A percentile compares a stretch with the other conserved stretches of the same genome.
phyloP scores from a whole-genome alignment of 768 basidiomycete species.

The Hygrocybe coccinea region DNA sequence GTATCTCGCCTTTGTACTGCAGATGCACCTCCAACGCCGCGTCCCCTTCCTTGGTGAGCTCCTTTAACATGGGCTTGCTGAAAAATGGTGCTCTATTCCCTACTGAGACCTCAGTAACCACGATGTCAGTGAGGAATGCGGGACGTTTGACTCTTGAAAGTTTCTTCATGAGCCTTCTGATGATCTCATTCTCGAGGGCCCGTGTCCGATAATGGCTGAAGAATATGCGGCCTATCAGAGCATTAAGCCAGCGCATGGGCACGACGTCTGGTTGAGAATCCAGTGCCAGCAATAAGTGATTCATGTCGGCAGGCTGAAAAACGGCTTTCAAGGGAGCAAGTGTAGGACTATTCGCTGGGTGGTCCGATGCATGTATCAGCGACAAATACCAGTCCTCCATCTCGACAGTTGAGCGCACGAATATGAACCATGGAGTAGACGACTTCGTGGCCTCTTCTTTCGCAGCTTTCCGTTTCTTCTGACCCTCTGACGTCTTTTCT shows the following conservation, averaged over 20 bases:
- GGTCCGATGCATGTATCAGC: slow-evolving; percentile 66
- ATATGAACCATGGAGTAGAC: slow-evolving; percentile 85
- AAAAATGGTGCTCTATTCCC: slow-evolving; percentile 81
- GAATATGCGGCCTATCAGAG: slow-evolving; percentile 86
- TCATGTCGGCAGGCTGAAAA: slow-evolving; percentile 78
- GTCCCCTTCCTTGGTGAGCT: slow-evolving; percentile 90
- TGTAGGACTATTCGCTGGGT: slow-evolving; percentile 57
- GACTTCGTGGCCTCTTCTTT: slow-evolving; percentile 48
- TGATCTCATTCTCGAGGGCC: slow-evolving; percentile 76
- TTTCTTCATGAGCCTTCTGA: slow-evolving; percentile 88
- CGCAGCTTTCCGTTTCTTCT: slow-evolving; percentile 42
- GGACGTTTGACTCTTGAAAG: slow-evolving; percentile 88
- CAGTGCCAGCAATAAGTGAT: slow-evolving; percentile 71
- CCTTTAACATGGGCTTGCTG: slow-evolving; percentile 97
- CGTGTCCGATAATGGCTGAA: slow-evolving; percentile 87
- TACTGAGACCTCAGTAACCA: slow-evolving; percentile 84
- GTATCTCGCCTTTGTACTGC: slow-evolving; percentile 79
- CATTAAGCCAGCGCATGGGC: slow-evolving; percentile 97
- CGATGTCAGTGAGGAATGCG: slow-evolving; percentile 75
- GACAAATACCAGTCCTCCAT: slow-evolving; percentile 98
- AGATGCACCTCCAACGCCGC: slow-evolving; percentile 84
- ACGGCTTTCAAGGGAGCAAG: slow-evolving; percentile 57
- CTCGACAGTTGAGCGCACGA: slow-evolving; percentile 78
- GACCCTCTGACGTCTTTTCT: slow-evolving; percentile 31
- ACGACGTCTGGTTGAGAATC: slow-evolving; percentile 95